Base-by-base conservation (phyloP, 164 flowering plant species). In the Vitis riparia region DNA sequence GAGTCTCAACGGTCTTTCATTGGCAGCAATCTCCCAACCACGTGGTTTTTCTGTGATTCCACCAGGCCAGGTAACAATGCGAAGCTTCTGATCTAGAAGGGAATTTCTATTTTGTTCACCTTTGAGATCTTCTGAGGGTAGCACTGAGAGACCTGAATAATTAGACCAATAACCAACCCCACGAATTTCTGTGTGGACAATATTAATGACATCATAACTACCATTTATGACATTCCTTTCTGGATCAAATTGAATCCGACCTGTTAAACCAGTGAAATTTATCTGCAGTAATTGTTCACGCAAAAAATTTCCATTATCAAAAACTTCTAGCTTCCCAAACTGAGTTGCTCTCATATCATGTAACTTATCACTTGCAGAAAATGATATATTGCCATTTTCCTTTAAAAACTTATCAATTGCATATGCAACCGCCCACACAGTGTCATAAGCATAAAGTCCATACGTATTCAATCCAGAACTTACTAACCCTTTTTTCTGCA, bases 381-480 rank as follows among this genome's bases (percentile, higher is more conserved):
- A 91, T 0, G 89, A 80, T 49, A 91, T 64, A 56, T 81, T 86
- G 15, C 70, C 61, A 9, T 68, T 1, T 62, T 83, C 86, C 52
- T 83, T 72, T 29, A 91, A 63, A 52, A 76, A 79, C 23, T 67
- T 73, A 74, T 88, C 83, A 37, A 89, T 65, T 0, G 87, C 75
- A 70, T 55, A 75, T 15, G 97, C 97, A 66, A 84, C 83, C 47
- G 80, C 30, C 94, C 94, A 91, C 14, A 89, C 88, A 16, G 93
- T 80, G 68, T 91, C 97, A 82, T 91, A 91, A 72, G 97, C 94
- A 75, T 75, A 81, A 14, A 84, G 76, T 19, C 83, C 94, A 81
- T 85, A 91, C 2, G 81, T 52, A 73, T 88, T 88, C 74, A 87
- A 66, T 60, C 52, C 80, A 32, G 80, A 64, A 59, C 55, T 57